phyloP scores from a whole-genome alignment of 805 yeast species.

The Myxozyma lipomycoides region DNA sequence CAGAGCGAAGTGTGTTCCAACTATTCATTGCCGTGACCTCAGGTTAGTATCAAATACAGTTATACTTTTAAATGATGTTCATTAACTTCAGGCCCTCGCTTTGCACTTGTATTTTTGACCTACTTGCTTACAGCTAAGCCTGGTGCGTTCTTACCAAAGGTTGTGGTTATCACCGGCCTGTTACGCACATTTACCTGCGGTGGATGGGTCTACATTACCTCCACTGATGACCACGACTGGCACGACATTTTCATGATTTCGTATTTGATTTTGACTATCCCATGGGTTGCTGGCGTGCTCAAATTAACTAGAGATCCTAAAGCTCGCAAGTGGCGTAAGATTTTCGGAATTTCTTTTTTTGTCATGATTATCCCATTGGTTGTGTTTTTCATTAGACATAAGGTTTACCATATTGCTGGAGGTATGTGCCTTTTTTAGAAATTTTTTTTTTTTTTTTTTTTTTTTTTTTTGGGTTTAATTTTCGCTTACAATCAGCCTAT shows the following conservation, averaged over 20 bases:
- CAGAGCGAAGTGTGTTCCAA: constrained; percentile 91
- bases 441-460: background rate
- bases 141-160: constrained; percentile 39
- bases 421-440: constrained; percentile 18
- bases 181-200: constrained; percentile 94
- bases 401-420: constrained; percentile 82
- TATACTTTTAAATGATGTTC: constrained; percentile 49
- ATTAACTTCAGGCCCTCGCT: constrained; percentile 33
- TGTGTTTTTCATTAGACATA: constrained; percentile 88
- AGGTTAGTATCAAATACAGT: constrained; percentile 42
- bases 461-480: background rate
- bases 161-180: constrained; percentile 53
- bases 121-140: constrained; percentile 23
- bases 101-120: constrained; percentile 22
- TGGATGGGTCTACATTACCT: constrained; percentile 97
- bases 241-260: constrained; percentile 95
- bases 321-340: constrained; percentile 48
- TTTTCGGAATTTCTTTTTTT: constrained; percentile 61
- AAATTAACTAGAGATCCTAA: constrained; percentile 47
- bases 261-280: constrained; percentile 82
- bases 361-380: constrained; percentile 73
- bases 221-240: constrained; percentile 94
- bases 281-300: constrained; percentile 75
- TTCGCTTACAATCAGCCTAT: constrained; percentile 53
- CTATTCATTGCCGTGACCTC: constrained; percentile 86